A percentile compares a stretch with the other conserved stretches of the same genome.
phyloP scores from a whole-genome alignment of 306 rosid genomes.

The Parietaria judaica region DNA sequence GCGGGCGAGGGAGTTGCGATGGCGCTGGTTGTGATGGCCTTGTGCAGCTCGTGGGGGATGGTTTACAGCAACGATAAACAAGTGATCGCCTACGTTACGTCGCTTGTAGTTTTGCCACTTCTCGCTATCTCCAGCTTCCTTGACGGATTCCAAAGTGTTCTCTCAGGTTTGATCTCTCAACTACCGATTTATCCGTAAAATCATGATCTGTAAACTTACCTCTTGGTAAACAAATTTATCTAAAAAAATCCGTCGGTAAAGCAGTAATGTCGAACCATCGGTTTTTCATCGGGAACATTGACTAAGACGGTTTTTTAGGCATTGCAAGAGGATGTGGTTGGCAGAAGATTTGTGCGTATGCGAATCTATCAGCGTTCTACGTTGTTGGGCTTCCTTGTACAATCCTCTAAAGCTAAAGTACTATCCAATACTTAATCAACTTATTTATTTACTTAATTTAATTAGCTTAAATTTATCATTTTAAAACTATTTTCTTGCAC shows the following conservation, averaged over 20 bases:
- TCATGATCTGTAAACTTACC: background rate
- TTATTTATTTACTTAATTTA: too few relatives aligned
- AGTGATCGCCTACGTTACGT: conserved; percentile 42
- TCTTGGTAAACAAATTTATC: background rate
- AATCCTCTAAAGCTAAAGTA: conserved; percentile 1
- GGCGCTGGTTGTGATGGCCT: too few relatives aligned
- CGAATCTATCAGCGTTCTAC: conserved; percentile 59
- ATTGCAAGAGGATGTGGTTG: conserved; percentile 75
- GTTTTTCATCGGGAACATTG: background rate
- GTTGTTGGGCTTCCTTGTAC: conserved; percentile 47
- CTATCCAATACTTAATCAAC: too few relatives aligned
- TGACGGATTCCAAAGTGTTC: conserved; percentile 62
- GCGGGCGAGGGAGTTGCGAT: too few relatives aligned
- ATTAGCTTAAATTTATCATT: too few relatives aligned
- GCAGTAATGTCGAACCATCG: background rate
- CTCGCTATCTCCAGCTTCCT: conserved; percentile 55
- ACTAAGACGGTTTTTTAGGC: conserved; percentile 21
- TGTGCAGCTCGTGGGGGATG: conserved; percentile 40
- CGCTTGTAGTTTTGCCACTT: conserved; percentile 51
- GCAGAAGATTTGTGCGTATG: conserved; percentile 51
- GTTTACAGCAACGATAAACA: conserved; percentile 47
- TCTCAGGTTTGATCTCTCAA: conserved; percentile 38
- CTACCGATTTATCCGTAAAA: background rate
- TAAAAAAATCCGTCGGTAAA: background rate
- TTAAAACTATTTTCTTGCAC: too few relatives aligned